phyloP scores from a whole-genome alignment of 805 yeast genomes.

The Zygosaccharomyces rouxii region DNA sequence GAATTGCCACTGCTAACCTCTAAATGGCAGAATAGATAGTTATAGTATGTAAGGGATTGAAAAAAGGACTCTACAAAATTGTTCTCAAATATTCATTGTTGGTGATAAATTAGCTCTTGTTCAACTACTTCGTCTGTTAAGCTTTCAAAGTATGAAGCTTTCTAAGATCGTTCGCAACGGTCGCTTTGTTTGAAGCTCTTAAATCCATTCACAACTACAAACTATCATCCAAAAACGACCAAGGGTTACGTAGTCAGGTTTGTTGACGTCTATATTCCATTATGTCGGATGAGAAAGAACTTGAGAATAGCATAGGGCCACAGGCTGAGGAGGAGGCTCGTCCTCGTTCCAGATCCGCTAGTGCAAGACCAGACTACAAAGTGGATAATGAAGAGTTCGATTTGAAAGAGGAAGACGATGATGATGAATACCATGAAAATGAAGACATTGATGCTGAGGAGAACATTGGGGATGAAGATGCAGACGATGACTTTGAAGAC shows the following conservation, averaged over 20 bases:
- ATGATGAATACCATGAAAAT: conserved; percentile 27
- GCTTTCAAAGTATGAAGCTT: background rate
- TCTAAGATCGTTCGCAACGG: background rate
- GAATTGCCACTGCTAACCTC: background rate
- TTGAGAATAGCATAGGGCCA: background rate
- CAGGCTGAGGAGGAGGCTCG: background rate
- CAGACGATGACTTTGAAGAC: conserved; percentile 24
- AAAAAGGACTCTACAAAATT: background rate
- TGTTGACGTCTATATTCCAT: background rate
- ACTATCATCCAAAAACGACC: background rate
- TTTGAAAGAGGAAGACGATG: conserved; percentile 33
- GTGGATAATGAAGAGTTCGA: conserved; percentile 33
- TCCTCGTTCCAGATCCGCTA: conserved; percentile 22
- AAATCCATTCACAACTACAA: background rate
- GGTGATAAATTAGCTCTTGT: background rate
- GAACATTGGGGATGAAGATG: conserved; percentile 28
- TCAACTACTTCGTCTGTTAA: background rate
- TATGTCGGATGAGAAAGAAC: conserved; percentile 1
- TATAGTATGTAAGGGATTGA: background rate
- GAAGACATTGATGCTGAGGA: conserved; percentile 18
- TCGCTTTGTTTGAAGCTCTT: background rate
- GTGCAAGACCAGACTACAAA: conserved; percentile 25
- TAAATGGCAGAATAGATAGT: background rate
- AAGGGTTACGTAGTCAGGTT: background rate
- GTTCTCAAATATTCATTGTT: background rate